Percentiles rank a stretch among this genome's conserved stretches.
phyloP scores from a whole-genome alignment of 257 asterid species.

The Petrea volubilis region DNA sequence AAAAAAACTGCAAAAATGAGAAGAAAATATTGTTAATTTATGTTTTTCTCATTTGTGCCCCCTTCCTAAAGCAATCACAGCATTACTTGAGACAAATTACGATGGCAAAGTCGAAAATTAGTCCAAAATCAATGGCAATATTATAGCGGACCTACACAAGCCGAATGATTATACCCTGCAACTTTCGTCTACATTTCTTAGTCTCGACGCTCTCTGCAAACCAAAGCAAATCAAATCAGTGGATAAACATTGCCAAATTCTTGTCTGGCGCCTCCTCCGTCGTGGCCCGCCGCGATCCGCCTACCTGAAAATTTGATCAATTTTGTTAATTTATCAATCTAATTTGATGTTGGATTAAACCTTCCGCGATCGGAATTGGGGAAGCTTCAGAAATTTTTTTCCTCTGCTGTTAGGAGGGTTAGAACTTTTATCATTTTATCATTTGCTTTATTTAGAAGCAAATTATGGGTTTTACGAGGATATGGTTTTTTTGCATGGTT shows the following conservation, averaged over 20 bases:
- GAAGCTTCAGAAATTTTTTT: not conserved
- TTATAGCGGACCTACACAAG: too few relatives aligned
- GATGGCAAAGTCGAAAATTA: not conserved
- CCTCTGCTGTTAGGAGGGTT: too few relatives aligned
- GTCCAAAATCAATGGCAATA: not conserved
- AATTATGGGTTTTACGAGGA: not conserved
- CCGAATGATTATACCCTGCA: too few relatives aligned
- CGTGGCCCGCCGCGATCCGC: not conserved
- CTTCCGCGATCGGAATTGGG: not conserved
- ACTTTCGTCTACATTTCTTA: too few relatives aligned
- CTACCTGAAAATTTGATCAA: not conserved
- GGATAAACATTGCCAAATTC: not conserved
- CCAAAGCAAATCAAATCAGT: too few relatives aligned
- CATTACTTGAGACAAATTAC: not conserved
- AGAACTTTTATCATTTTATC: not conserved
- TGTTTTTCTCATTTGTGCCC: not conserved
- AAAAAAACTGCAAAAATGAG: too few relatives aligned
- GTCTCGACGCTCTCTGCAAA: too few relatives aligned
- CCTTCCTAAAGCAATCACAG: not conserved
- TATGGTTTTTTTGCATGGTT: not conserved
- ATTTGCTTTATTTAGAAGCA: not conserved
- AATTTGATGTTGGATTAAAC: not conserved
- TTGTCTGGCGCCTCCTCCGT: not conserved
- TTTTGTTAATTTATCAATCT: not conserved
- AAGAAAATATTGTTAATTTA: not conserved